Evolutionary conservation across 257 asterid species (phyloP).

Genomic region (Catharanthus roseus): DNA sequence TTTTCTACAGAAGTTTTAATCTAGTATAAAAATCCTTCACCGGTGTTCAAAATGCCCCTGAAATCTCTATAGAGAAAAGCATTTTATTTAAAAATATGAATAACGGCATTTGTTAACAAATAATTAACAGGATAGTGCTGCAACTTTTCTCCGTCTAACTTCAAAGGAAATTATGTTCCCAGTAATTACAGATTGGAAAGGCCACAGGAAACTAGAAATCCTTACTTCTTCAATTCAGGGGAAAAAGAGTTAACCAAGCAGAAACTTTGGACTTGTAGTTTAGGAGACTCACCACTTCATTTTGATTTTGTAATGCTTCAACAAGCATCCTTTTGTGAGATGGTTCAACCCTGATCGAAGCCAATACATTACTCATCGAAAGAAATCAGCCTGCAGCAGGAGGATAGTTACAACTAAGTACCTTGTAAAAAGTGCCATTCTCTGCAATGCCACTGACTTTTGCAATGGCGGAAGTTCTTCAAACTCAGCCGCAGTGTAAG

Average conservation of each 20-base stretch:
- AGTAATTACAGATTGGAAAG: background rate
- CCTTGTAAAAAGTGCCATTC: conserved; percentile 88
- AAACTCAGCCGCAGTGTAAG: conserved; percentile 96
- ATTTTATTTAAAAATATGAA: background rate
- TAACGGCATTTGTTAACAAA: background rate
- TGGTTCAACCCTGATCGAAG: conserved; percentile 88
- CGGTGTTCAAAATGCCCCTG: no score
- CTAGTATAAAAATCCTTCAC: background rate
- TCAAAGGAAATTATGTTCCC: background rate
- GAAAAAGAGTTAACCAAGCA: background rate
- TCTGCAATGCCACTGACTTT: conserved; percentile 82
- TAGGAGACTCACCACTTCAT: conserved; percentile 75
- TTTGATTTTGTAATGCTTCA: conserved; percentile 92
- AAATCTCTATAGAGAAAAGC: no score
- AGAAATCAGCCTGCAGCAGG: background rate
- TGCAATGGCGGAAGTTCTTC: conserved; percentile 86
- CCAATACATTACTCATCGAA: conserved; percentile 14
- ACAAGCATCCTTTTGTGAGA: conserved; percentile 99
- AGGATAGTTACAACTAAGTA: conserved; percentile 12
- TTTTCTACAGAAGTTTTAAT: background rate
- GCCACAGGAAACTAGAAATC: background rate
- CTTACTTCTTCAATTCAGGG: conserved; percentile 11
- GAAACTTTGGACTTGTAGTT: background rate
- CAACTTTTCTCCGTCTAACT: background rate
- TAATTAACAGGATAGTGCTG: background rate